These are phyloP conservation scores for Didymella arachidicola DNA, from an alignment of 2,329 filamentous ascomycete species.

Conservation along the genomic window DNA sequence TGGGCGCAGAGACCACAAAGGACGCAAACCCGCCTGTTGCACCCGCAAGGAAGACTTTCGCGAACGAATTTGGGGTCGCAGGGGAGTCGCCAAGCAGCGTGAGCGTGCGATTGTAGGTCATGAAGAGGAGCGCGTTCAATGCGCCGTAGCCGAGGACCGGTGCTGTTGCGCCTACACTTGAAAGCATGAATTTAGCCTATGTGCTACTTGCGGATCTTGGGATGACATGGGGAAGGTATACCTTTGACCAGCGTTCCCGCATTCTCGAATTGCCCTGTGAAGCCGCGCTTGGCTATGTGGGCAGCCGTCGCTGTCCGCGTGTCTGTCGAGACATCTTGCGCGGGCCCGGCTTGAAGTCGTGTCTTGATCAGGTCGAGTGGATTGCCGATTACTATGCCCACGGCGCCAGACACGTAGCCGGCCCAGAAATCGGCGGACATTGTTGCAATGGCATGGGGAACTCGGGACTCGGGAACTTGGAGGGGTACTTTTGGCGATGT, in stretches of 20 bases:
- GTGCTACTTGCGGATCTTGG: not conserved
- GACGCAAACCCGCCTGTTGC: constrained; percentile 83
- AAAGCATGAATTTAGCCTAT: constrained; percentile 16
- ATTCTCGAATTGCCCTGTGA: constrained; percentile 47
- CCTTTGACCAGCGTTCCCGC: constrained; percentile 49
- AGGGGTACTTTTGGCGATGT: constrained; percentile 23
- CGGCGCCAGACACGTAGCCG: constrained; percentile 85
- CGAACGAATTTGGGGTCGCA: constrained; percentile 56
- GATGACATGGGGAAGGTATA: constrained; percentile 22
- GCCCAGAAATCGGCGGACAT: constrained; percentile 96
- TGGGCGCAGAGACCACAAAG: constrained; percentile 86
- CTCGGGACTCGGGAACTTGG: constrained; percentile 9
- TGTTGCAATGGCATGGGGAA: constrained; percentile 17
- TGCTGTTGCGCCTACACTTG: constrained; percentile 73
- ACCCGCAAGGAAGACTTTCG: constrained; percentile 79
- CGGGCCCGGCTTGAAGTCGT: constrained; percentile 72
- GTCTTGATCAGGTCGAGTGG: constrained; percentile 83
- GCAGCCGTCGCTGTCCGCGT: constrained; percentile 20
- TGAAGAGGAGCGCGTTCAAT: constrained; percentile 87
- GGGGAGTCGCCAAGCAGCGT: constrained; percentile 59
- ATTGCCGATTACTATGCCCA: constrained; percentile 88
- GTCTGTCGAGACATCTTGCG: constrained; percentile 24
- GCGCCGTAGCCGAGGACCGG: constrained; percentile 90
- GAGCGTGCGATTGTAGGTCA: constrained; percentile 88
- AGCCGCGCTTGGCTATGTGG: constrained; percentile 22